Evolutionary conservation across 176 grass and related monocot species (phyloP), one percentile per base, ranked within the genome.

Genomic region (Raddia distichophylla): DNA sequence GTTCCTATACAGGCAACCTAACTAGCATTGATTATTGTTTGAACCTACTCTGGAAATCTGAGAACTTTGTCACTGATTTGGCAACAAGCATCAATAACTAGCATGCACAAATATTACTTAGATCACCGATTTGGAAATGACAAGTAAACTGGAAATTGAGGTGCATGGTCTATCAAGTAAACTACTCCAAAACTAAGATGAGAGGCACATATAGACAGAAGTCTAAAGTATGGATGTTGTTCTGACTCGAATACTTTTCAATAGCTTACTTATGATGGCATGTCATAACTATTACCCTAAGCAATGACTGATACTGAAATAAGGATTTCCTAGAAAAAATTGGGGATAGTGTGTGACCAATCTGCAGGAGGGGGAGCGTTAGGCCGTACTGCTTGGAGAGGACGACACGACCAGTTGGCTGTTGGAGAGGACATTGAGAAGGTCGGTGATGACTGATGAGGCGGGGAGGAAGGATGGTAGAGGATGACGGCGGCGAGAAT

Each of bases 171-270:
- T 59, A 37, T 8, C 7, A 69, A 56, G 63, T 68, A 84, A 75
- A 14, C 59, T 66, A 44, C 77, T 53, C 65, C n/a, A 46, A 44
- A 81, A 75, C 77, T 56, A 5, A 85, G 77, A 71, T 40, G 71
- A 22, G 11, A 71, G 64, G 27, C 87, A 89, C 76, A 71, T 81
- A 37, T 5, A 74, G 82, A 89, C 76, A 89, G 55, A 56, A 81
- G 82, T 81, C 76, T 84, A 67, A 84, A 45, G 27, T 27, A 27
- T 27, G 27, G 27, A 27, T 40, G 70, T 22, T 48, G 55, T 62
- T 16, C 56, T 46, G 62, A 18, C 76, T 76, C 44, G 57, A 85
- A 89, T 64, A 46, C 84, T 84, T 27, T 27, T 79, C 53, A 79
- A 27, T 67, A 53, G 75, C 19, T 27, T 27, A 0, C 27, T 27